A percentile compares a stretch with the other conserved stretches of the same genome.
These are phyloP conservation scores for Pisolithus microcarpus DNA, from an alignment of 768 basidiomycete genomes.

Conservation along the genomic window DNA sequence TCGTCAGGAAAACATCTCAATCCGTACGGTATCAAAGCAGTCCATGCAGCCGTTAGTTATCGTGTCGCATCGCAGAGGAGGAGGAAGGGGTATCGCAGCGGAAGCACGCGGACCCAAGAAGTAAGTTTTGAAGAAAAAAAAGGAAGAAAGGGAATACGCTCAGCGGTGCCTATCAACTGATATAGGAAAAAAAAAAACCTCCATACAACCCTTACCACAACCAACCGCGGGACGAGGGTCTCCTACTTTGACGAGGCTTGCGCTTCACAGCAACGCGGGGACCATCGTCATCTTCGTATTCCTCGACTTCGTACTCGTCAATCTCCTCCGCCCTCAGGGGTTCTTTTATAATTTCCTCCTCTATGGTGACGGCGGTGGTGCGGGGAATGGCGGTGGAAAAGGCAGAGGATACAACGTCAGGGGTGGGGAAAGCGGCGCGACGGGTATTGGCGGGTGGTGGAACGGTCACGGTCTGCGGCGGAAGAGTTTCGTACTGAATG, in stretches of 20 bases:
- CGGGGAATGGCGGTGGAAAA: constrained; percentile 58
- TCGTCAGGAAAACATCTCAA: constrained; percentile 6
- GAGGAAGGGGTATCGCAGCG: constrained; percentile 9
- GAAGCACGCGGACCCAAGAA: constrained; percentile 6
- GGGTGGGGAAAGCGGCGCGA: constrained; percentile 63
- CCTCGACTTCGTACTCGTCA: constrained; percentile 29
- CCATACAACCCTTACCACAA: constrained; percentile 44
- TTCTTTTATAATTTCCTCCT: constrained; percentile 44
- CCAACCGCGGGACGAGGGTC: constrained; percentile 43
- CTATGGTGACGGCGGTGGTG: constrained; percentile 65
- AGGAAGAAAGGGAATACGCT: constrained; percentile 14
- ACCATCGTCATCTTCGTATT: constrained; percentile 38
- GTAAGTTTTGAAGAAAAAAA: constrained; percentile 4
- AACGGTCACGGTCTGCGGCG: constrained; percentile 58
- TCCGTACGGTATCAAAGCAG: constrained; percentile 9
- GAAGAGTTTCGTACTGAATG: constrained; percentile 41
- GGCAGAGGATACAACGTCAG: constrained; percentile 52
- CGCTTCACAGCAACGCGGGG: constrained; percentile 36
- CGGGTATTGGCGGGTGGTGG: constrained; percentile 77
- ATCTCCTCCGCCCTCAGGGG: constrained; percentile 31
- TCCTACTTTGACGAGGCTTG: constrained; percentile 38
- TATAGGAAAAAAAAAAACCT: constrained; percentile 26
- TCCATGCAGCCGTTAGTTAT: constrained; percentile 18
- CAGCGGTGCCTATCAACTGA: constrained; percentile 15
- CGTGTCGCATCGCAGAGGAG: constrained; percentile 17